phyloP scores from a whole-genome alignment of 129 eudicot genomes.

The Daucus carota region DNA sequence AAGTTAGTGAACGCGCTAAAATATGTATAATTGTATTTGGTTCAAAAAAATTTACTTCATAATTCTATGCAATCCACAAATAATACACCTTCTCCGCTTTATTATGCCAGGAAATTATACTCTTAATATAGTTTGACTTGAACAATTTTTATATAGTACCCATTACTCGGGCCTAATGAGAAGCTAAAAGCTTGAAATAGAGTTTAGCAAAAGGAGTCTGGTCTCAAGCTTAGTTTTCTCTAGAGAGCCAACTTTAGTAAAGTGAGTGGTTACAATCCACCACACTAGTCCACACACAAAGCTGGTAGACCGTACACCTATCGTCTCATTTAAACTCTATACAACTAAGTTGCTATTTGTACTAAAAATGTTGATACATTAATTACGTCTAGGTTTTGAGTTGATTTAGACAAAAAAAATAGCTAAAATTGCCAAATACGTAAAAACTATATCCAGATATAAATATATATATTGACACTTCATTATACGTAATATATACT shows the following conservation, averaged over 20 bases:
- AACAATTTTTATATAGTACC: not conserved
- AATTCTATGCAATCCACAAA: not conserved
- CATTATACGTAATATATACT: not conserved
- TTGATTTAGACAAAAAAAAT: not conserved
- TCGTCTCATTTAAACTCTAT: not conserved
- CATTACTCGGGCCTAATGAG: not conserved
- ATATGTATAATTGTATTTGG: not conserved
- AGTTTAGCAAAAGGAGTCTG: not conserved
- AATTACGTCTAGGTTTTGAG: not conserved
- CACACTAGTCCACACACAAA: not conserved
- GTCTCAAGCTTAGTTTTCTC: not conserved
- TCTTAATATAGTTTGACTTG: not conserved
- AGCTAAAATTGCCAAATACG: not conserved
- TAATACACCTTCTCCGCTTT: not conserved
- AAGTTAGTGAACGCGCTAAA: not conserved
- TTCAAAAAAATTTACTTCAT: not conserved
- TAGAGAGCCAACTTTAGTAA: not conserved
- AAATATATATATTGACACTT: not conserved
- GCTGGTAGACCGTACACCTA: not conserved
- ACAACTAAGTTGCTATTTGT: not conserved
- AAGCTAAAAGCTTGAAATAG: not conserved
- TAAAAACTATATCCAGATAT: not conserved
- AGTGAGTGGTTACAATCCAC: not conserved
- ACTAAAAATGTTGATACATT: not conserved
- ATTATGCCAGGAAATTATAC: not conserved